A percentile compares a stretch with the other conserved stretches of the same genome.
Conservation (phyloP, 108 stramenopile species). For the Nitzschia sp. region DNA sequence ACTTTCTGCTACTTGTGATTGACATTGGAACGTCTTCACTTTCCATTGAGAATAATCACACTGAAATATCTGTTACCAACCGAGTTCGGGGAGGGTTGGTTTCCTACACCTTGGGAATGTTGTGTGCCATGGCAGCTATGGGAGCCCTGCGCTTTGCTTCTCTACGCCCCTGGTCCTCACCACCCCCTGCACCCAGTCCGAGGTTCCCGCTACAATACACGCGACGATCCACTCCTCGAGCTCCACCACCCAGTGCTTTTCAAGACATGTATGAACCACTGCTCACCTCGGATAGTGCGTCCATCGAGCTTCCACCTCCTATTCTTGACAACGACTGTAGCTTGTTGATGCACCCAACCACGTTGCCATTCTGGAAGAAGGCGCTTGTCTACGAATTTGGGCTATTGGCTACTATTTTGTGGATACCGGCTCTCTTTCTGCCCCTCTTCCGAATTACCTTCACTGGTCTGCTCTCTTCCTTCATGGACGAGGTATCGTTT, state of each 20-base stretch:
- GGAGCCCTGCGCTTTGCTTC: conserved; percentile 28
- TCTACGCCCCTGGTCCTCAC: neutral
- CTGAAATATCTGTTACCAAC: conserved; percentile 25
- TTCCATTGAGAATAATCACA: conserved; percentile 29
- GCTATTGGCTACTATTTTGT: conserved; percentile 26
- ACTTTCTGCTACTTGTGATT: conserved; percentile 37
- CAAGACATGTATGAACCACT: neutral
- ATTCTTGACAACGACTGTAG: neutral
- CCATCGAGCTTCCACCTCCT: neutral
- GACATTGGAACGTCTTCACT: conserved; percentile 35
- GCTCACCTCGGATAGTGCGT: neutral
- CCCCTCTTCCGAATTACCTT: conserved; percentile 38
- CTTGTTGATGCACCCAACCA: neutral
- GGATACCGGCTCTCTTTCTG: conserved; percentile 44
- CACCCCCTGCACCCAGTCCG: neutral
- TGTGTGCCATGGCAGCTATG: conserved; percentile 22
- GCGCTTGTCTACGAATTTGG: conserved; percentile 37
- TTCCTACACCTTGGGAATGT: conserved; percentile 40
- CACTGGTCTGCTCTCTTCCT: conserved; percentile 26
- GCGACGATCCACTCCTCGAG: conserved; percentile 5
- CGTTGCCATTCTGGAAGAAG: conserved; percentile 27
- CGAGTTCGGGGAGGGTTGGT: conserved; percentile 31
- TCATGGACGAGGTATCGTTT: conserved; percentile 23
- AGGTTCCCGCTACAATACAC: neutral
- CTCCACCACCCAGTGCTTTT: conserved; percentile 11